Evolutionary conservation across 164 flowering plant genomes (phyloP).

Genomic region (Chloranthus sessilifolius): DNA sequence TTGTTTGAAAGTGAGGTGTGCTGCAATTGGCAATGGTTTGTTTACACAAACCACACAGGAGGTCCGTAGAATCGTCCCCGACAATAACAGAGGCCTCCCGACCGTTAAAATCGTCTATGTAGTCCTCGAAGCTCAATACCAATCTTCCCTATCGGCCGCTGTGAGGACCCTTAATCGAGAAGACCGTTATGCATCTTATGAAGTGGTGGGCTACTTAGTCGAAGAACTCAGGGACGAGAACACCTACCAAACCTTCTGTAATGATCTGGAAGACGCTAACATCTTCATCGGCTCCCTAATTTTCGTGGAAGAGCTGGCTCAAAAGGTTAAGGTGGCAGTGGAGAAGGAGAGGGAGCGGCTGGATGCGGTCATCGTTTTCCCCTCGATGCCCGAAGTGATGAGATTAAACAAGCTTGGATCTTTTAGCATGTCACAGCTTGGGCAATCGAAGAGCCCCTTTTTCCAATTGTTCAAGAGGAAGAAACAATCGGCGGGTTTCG

Average conservation of each 20-base stretch:
- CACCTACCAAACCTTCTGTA: slow-evolving; percentile 63
- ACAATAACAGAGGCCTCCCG: slow-evolving; percentile 43
- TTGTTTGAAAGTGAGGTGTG: slow-evolving; percentile 47
- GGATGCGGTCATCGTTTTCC: slow-evolving; percentile 95
- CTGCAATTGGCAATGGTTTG: slow-evolving; percentile 77
- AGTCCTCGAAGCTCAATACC: slow-evolving; percentile 96
- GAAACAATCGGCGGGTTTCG: slow-evolving; percentile 83
- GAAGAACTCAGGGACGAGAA: slow-evolving; percentile 83
- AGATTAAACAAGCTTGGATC: slow-evolving; percentile 90
- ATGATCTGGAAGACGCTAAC: slow-evolving; percentile 88
- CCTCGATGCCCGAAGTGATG: slow-evolving; percentile 99
- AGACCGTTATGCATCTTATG: slow-evolving; percentile 43
- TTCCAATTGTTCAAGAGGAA: slow-evolving; percentile 92
- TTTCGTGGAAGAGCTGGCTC: slow-evolving; percentile 93
- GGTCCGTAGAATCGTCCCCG: slow-evolving; percentile 83
- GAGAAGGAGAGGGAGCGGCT: slow-evolving; percentile 93
- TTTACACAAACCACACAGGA: slow-evolving; percentile 93
- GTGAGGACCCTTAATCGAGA: slow-evolving; percentile 57
- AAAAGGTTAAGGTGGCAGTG: slow-evolving; percentile 81
- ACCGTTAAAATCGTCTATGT: slow-evolving; percentile 91
- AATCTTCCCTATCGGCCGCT: slow-evolving; percentile 80
- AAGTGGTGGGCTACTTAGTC: slow-evolving; percentile 94
- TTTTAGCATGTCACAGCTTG: slow-evolving; percentile 94
- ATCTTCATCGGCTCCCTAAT: slow-evolving; percentile 93
- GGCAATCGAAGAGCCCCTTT: slow-evolving; percentile 95